Percentiles rank a stretch among this genome's conserved stretches.
Conservation (phyloP, 768 basidiomycete genomes). For the Podaxis sp. region DNA sequence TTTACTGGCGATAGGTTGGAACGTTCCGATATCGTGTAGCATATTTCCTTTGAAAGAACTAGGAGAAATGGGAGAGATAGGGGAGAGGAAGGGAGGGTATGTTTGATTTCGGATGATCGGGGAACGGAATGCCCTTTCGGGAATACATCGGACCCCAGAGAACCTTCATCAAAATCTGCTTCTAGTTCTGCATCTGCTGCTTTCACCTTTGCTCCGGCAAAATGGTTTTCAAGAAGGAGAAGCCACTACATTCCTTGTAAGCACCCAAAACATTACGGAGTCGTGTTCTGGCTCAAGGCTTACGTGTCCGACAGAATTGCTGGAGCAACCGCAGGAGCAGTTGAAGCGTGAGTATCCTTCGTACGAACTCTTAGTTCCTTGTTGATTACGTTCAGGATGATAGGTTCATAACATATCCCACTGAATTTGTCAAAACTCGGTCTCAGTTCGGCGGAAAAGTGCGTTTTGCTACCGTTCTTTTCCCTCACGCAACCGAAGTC, state of each 20-base stretch:
- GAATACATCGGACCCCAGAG: background rate
- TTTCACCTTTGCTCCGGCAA: background rate
- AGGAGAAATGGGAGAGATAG: background rate
- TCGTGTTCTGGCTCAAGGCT: background rate
- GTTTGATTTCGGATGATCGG: background rate
- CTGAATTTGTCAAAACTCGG: slow-evolving; percentile 91
- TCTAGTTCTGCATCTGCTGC: background rate
- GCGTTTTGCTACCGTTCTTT: slow-evolving; percentile 10
- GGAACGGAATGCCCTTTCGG: background rate
- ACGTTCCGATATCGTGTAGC: background rate
- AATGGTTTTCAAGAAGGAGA: slow-evolving; percentile 58
- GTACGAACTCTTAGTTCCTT: slow-evolving; percentile 5
- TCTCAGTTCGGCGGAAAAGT: slow-evolving; percentile 87
- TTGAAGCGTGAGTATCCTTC: slow-evolving; percentile 71
- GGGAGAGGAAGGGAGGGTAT: background rate
- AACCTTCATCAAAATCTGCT: background rate
- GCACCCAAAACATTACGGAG: slow-evolving; percentile 7
- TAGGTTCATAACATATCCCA: slow-evolving; percentile 84
- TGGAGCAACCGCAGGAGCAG: slow-evolving; percentile 86
- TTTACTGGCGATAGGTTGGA: background rate
- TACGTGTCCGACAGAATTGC: slow-evolving; percentile 47
- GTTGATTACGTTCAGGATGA: slow-evolving; percentile 33
- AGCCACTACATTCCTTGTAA: slow-evolving; percentile 76
- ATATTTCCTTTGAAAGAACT: background rate
- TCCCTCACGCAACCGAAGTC: background rate